Evolutionary conservation across 768 basidiomycete genomes (phyloP).

Genomic region (Megacollybia marginata): DNA sequence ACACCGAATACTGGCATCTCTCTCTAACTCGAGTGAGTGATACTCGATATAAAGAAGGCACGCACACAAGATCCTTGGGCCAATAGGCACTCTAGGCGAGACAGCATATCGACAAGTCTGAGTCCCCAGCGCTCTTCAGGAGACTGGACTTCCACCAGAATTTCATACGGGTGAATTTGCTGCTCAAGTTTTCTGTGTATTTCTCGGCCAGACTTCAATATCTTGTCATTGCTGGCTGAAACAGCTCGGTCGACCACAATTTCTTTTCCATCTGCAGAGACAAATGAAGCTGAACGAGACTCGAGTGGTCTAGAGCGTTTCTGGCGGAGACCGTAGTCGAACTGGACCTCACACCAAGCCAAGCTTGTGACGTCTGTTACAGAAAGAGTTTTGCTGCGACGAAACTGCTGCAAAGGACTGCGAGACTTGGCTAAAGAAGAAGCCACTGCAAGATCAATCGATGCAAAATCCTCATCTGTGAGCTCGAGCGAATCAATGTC

Average conservation of each 20-base stretch:
- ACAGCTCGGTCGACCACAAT: conserved; percentile 47
- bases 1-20: conserved; percentile 84
- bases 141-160: conserved; percentile 41
- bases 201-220: conserved; percentile 34
- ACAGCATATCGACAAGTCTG: conserved; percentile 68
- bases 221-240: conserved; percentile 48
- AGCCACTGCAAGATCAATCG: neutral
- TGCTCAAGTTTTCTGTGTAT: conserved; percentile 75
- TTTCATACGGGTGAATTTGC: conserved; percentile 54
- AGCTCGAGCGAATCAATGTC: neutral
- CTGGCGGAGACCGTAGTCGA: conserved; percentile 67
- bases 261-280: conserved; percentile 47
- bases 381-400: conserved; percentile 38
- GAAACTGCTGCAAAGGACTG: conserved; percentile 37
- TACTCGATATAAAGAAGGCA: neutral
- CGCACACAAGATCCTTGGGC: conserved; percentile 44
- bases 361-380: conserved; percentile 52
- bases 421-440: neutral
- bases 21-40: conserved; percentile 34
- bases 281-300: conserved; percentile 48
- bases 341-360: conserved; percentile 75
- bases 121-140: conserved; percentile 76
- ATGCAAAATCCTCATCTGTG: neutral
- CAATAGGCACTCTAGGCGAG: conserved; percentile 48
- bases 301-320: conserved; percentile 40